phyloP scores from a whole-genome alignment of 2,329 filamentous ascomycete species.

The Lachnellula suecica region DNA sequence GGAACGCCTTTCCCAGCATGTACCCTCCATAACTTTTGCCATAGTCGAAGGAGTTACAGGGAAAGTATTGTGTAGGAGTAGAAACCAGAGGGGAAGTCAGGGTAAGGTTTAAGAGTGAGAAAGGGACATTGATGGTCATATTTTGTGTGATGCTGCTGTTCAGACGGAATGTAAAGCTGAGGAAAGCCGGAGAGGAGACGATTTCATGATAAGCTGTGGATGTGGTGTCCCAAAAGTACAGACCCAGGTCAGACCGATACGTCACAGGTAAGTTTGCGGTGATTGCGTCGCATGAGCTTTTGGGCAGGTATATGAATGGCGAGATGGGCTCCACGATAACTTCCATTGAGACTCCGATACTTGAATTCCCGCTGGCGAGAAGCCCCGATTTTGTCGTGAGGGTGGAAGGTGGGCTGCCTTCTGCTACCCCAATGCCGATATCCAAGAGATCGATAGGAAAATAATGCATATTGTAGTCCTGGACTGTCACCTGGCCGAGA shows the following conservation, averaged over 20 bases:
- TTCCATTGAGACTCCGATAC: constrained; percentile 1
- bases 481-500: constrained; percentile 8
- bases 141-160: constrained; percentile 18
- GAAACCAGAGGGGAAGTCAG: constrained; percentile 12
- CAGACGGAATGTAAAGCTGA: constrained; percentile 34
- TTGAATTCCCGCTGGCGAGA: constrained; percentile 14
- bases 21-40: constrained; percentile 5
- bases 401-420: constrained; percentile 16
- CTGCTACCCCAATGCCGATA: constrained; percentile 19
- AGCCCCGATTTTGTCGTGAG: constrained; percentile 12
- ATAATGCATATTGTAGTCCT: constrained; percentile 7
- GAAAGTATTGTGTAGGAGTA: constrained; percentile 16
- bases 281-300: constrained; percentile 34
- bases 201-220: constrained; percentile 28
- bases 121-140: constrained; percentile 30
- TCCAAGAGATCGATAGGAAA: constrained; percentile 20
- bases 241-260: constrained; percentile 25
- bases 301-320: constrained; percentile 35
- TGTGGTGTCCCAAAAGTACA: constrained; percentile 36
- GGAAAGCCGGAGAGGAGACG: constrained; percentile 34
- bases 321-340: constrained; percentile 17
- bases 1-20: constrained; percentile 35
- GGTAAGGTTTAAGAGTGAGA: constrained; percentile 17
- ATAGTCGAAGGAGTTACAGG: background rate
- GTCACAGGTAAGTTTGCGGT: constrained; percentile 31